Base-by-base conservation (phyloP, 2,329 filamentous ascomycete genomes). In the Diaporthe ilicicola region DNA sequence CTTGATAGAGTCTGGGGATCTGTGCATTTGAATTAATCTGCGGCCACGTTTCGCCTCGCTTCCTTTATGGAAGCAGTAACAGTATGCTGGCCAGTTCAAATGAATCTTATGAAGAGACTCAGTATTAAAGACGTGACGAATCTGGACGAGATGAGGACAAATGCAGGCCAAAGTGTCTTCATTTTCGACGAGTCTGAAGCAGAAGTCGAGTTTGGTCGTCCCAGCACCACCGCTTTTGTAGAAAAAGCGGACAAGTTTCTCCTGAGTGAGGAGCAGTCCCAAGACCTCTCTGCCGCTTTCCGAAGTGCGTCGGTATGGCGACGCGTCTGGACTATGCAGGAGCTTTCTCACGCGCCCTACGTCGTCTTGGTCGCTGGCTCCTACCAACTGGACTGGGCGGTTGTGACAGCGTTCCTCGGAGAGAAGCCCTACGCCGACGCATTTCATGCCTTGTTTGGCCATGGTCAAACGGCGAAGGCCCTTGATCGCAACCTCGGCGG, bases 271-370 rank as follows among this genome's bases (percentile, higher is more conserved):
- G 27, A 34, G 27, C 24, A 54, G 13, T 24, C 29, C 9, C 7
- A n/a, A 13, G 15, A 5, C 10, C 51, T 54, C 27, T 32, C 29
- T 27, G 17, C 7, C 17, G 51, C 51, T 17, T 67, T 67, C 22
- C 5, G 13, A 48, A 17, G 15, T 10, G 22, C 42, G n/a, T 17
- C 9, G 9, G 37, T 72, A 15, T 75, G 71, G 71, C 13, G 15
- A 8, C 67, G 74, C 15, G 53, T 75, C 42, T 75, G 74, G 74
- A 67, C 74, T 7, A 66, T 75, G 59, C 74, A 75, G 48, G 73
- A 75, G 50, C 59, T 73, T 10, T 42, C 70, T 5, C 73, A 46
- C 34, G 73, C 74, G 15, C 55, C 66, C n/a, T n/a, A 65, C 15
- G 69, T 74, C 15, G 29, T 6, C 34, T 42, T 69, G 39, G 64